Evolutionary conservation across 352 stramenopile species (phyloP).

Genomic region (Vaucheria bursata): DNA sequence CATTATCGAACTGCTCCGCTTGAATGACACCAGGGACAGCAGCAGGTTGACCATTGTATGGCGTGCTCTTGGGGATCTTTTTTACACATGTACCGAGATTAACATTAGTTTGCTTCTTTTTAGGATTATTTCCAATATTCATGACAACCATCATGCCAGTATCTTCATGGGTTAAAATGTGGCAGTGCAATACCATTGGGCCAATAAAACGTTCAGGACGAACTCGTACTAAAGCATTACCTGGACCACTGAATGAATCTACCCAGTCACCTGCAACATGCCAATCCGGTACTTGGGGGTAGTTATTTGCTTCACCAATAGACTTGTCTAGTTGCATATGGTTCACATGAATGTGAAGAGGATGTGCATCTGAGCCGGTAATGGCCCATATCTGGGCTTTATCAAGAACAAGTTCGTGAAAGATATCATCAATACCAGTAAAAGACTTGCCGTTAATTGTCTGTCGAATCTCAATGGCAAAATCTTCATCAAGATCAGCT

Average conservation of each 20-base stretch:
- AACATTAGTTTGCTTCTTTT: too few species aligned
- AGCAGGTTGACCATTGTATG: neutral
- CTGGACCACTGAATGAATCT: conserved; percentile 20
- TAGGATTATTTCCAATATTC: conserved; percentile 12
- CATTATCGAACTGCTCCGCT: conserved; percentile 14
- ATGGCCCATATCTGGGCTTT: conserved; percentile 22
- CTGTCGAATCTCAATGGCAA: neutral
- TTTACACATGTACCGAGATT: neutral
- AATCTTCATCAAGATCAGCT: neutral
- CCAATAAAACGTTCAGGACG: conserved; percentile 28
- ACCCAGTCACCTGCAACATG: conserved; percentile 34
- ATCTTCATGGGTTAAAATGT: conserved; percentile 33
- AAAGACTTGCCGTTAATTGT: conserved; percentile 18
- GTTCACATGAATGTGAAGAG: conserved; percentile 44
- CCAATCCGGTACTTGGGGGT: conserved; percentile 16
- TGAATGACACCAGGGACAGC: conserved; percentile 11
- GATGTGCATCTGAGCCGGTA: conserved; percentile 19
- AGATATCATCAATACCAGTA: conserved; percentile 17
- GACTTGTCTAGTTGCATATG: conserved; percentile 27
- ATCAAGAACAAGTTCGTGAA: conserved; percentile 15
- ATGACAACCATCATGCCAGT: conserved; percentile 27
- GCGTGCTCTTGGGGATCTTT: neutral
- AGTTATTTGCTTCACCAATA: neutral
- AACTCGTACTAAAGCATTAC: conserved; percentile 12
- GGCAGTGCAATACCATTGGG: conserved; percentile 34